Percentiles rank a stretch among this genome's conserved stretches.
Conservation (phyloP, 768 basidiomycete genomes). For the Mrakia hoshinonis region DNA sequence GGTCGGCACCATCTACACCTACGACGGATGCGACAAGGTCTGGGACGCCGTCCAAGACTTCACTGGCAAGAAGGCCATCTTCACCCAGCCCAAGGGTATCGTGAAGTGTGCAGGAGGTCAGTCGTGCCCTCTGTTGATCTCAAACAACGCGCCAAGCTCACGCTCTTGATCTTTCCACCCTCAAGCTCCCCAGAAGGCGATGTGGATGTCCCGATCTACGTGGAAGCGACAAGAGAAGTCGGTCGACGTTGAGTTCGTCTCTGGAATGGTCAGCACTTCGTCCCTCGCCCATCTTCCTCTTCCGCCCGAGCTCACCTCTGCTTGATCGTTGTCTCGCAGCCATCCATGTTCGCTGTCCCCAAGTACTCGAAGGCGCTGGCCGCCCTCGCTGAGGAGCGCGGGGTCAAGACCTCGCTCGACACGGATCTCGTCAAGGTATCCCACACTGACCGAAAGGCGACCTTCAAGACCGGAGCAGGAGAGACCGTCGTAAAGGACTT, state of each 20-base stretch:
- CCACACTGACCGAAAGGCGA: conserved; percentile 61
- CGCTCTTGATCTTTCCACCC: neutral
- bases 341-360: conserved; percentile 91
- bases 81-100: conserved; percentile 74
- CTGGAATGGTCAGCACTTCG: conserved; percentile 52
- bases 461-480: conserved; percentile 71
- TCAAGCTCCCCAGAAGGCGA: conserved; percentile 76
- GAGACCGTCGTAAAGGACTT: conserved; percentile 61
- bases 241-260: conserved; percentile 68
- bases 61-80: conserved; percentile 72
- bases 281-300: neutral
- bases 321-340: conserved; percentile 36
- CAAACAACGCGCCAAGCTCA: neutral
- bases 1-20: conserved; percentile 87
- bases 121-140: conserved; percentile 16
- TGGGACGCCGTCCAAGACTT: conserved; percentile 65
- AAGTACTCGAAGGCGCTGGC: conserved; percentile 88
- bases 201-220: conserved; percentile 63
- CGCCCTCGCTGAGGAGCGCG: conserved; percentile 63
- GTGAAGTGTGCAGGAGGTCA: conserved; percentile 69
- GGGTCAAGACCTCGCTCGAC: conserved; percentile 68
- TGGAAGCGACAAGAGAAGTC: conserved; percentile 38
- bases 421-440: conserved; percentile 76
- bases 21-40: conserved; percentile 77
- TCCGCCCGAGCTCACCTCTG: neutral